These are phyloP conservation scores for Pichia heedii DNA, from an alignment of 805 yeast species.

Conservation along the genomic window DNA sequence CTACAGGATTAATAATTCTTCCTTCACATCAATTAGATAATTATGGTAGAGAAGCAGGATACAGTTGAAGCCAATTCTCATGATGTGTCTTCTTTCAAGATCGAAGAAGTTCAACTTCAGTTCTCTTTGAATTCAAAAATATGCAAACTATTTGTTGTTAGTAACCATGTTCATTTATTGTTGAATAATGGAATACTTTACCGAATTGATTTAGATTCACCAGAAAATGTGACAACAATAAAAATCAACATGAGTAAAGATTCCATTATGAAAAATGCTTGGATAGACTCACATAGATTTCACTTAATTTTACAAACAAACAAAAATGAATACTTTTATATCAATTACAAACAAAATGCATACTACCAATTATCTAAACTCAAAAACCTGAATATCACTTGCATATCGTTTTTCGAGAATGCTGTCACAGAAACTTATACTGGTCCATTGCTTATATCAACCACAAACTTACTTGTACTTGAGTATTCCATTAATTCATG, in stretches of 20 bases:
- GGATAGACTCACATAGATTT: conserved; percentile 42
- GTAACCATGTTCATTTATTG: conserved; percentile 48
- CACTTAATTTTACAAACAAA: conserved; percentile 44
- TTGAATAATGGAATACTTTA: conserved; percentile 44
- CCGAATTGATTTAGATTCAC: conserved; percentile 57
- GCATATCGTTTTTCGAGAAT: conserved; percentile 31
- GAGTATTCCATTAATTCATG: conserved; percentile 39
- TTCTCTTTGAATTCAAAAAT: conserved; percentile 29
- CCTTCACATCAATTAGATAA: too few relatives aligned
- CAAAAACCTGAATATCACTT: conserved; percentile 35
- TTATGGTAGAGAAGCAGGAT: conserved; percentile 8
- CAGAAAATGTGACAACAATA: conserved; percentile 45
- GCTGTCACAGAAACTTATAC: conserved; percentile 25
- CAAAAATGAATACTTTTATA: conserved; percentile 38
- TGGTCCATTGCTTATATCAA: conserved; percentile 42
- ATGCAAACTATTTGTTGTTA: conserved; percentile 41
- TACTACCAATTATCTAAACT: conserved; percentile 38
- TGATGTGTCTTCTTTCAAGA: conserved; percentile 12
- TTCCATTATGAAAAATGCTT: conserved; percentile 27
- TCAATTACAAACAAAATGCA: conserved; percentile 32
- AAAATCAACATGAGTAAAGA: conserved; percentile 21
- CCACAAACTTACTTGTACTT: conserved; percentile 37
- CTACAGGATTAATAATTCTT: too few relatives aligned
- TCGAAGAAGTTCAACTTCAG: conserved; percentile 29
- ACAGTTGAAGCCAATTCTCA: conserved; percentile 12